phyloP scores from a whole-genome alignment of 345 rosid species.

The Ceriops zippeliana region DNA sequence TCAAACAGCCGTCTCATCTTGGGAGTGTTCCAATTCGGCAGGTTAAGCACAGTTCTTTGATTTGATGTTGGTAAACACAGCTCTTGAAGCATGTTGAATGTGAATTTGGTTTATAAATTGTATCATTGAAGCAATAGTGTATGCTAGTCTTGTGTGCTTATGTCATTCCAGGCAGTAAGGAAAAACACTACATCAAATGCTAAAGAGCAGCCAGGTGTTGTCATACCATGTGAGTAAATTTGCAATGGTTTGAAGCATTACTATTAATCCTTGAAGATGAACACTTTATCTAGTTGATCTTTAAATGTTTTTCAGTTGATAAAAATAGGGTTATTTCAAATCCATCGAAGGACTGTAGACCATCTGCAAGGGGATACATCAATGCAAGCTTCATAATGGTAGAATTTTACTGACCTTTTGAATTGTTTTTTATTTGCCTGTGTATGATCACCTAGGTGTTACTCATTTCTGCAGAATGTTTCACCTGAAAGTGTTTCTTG shows the following conservation, averaged over 20 bases:
- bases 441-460: not conserved
- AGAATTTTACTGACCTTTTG: not conserved
- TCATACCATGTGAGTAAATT: conserved; percentile 57
- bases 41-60: no score
- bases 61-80: no score
- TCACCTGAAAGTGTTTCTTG: conserved; percentile 49
- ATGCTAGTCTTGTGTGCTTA: not conserved
- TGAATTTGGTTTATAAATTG: not conserved
- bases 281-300: not conserved
- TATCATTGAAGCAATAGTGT: not conserved
- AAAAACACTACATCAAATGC: conserved; percentile 44
- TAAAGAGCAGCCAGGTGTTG: conserved; percentile 48
- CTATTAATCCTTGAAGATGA: not conserved
- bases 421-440: not conserved
- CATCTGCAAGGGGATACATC: conserved; percentile 66
- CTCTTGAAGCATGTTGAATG: no score
- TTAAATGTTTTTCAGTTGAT: conserved; percentile 49
- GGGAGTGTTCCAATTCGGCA: no score
- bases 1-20: no score
- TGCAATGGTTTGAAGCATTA: not conserved
- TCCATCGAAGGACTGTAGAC: conserved; percentile 56
- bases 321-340: conserved; percentile 60
- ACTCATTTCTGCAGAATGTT: conserved; percentile 47
- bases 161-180: conserved; percentile 43
- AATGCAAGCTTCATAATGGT: conserved; percentile 85